Evolutionary conservation across 2,329 filamentous ascomycete species (phyloP).

Genomic region (Thermochaetoides dissita): DNA sequence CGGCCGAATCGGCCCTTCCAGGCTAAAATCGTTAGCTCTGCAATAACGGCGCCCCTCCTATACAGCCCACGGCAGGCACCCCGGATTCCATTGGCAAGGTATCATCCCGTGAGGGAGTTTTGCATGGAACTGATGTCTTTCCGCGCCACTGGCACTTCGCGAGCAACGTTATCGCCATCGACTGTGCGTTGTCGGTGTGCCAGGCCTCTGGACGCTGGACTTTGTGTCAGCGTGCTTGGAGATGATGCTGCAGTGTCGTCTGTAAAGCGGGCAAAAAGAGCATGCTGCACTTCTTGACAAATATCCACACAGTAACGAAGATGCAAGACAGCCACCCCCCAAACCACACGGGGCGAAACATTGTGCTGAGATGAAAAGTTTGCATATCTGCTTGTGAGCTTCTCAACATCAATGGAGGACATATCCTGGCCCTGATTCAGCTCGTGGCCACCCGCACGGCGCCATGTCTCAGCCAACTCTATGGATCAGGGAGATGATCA

Average conservation of each 20-base stretch:
- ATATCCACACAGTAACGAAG: no score
- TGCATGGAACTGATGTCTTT: conserved; percentile 14
- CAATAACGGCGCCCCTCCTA: conserved; percentile 16
- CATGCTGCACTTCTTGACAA: no score
- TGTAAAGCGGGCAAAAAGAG: no score
- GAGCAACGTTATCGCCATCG: conserved; percentile 5
- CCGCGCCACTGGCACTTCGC: conserved; percentile 9
- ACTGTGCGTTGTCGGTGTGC: not conserved
- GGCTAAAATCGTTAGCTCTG: conserved; percentile 24
- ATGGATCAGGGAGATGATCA: not conserved
- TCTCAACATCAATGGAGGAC: no score
- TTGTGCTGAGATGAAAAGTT: no score
- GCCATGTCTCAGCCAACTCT: conserved; percentile 12
- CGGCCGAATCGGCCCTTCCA: conserved; percentile 26
- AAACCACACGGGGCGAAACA: no score
- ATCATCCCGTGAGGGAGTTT: conserved; percentile 16
- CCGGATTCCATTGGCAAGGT: conserved; percentile 17
- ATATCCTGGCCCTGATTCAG: no score
- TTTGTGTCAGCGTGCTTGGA: not conserved
- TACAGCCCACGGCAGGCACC: conserved; percentile 14
- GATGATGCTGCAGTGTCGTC: not conserved
- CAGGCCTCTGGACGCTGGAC: not conserved
- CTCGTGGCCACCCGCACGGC: not conserved
- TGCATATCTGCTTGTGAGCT: no score
- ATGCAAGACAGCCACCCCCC: no score